Evolutionary conservation across 2,329 filamentous ascomycete species (phyloP).

Genomic region (Beauveria brongniartii): DNA sequence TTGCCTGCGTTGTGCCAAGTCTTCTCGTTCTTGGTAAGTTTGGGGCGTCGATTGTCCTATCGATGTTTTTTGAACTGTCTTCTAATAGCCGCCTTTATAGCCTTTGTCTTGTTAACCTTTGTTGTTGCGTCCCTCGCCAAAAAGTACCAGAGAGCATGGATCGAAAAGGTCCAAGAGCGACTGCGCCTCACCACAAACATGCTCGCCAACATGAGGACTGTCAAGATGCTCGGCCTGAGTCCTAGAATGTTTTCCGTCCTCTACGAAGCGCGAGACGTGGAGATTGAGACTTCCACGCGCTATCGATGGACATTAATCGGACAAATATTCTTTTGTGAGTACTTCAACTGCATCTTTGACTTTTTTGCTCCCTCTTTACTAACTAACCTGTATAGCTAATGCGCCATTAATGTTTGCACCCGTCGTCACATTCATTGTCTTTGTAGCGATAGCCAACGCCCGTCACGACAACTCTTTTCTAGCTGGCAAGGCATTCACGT

Average conservation of each 20-base stretch:
- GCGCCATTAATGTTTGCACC: slow-evolving; percentile 13
- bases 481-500: slow-evolving; percentile 17
- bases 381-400: slow-evolving; percentile 4
- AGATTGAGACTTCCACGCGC: slow-evolving; percentile 16
- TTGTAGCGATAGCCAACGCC: slow-evolving; percentile 7
- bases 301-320: slow-evolving; percentile 17
- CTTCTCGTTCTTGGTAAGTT: slow-evolving; percentile 21
- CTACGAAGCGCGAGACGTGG: slow-evolving; percentile 14
- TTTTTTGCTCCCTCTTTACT: not conserved
- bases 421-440: slow-evolving; percentile 7
- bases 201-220: slow-evolving; percentile 22
- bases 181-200: slow-evolving; percentile 21
- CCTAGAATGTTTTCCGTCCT: slow-evolving; percentile 14
- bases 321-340: not conserved
- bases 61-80: no score
- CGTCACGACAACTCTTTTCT: slow-evolving; percentile 10
- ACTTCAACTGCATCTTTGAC: not conserved
- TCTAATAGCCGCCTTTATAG: not conserved
- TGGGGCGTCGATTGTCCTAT: no score
- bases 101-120: slow-evolving; percentile 15
- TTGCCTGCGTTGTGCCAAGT: slow-evolving; percentile 37
- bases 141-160: slow-evolving; percentile 17
- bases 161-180: slow-evolving; percentile 22
- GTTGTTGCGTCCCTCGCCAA: slow-evolving; percentile 15
- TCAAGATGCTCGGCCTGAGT: slow-evolving; percentile 24